Conservation (phyloP, 768 basidiomycete genomes). For the Agrocybe praecox region DNA sequence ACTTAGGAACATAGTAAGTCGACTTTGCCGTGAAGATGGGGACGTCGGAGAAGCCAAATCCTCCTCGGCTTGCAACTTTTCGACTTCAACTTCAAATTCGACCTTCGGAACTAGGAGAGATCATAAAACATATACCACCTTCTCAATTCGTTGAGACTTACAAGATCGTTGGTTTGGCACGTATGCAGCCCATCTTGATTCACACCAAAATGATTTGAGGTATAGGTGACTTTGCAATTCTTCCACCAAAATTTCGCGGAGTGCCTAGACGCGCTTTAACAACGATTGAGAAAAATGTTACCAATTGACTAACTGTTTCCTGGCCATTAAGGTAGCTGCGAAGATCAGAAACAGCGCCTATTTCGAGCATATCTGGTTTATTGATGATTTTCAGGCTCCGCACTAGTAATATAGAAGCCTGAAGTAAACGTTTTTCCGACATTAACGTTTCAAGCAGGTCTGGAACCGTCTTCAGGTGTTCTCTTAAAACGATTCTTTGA, state of each 20-base stretch:
- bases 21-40: conserved; percentile 42
- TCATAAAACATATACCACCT: background rate
- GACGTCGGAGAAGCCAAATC: conserved; percentile 41
- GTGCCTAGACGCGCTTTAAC: conserved; percentile 50
- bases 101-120: conserved; percentile 55
- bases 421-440: conserved; percentile 90
- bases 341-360: conserved; percentile 92
- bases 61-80: conserved; percentile 26
- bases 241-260: conserved; percentile 92
- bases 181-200: conserved; percentile 89
- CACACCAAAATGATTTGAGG: conserved; percentile 95
- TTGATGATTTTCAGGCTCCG: conserved; percentile 89
- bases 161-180: conserved; percentile 75
- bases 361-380: conserved; percentile 90
- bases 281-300: conserved; percentile 1
- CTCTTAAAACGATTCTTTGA: conserved; percentile 47
- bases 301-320: conserved; percentile 63
- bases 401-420: conserved; percentile 86
- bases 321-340: conserved; percentile 83
- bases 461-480: conserved; percentile 87
- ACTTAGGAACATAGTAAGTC: conserved; percentile 64
- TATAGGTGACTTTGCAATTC: conserved; percentile 98
- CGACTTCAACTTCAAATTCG: conserved; percentile 61
- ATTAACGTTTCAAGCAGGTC: conserved; percentile 93
- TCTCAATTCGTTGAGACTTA: conserved; percentile 38